These are phyloP conservation scores for Trichoderma sp. DNA, from an alignment of 2,329 filamentous ascomycete species.

Conservation along the genomic window DNA sequence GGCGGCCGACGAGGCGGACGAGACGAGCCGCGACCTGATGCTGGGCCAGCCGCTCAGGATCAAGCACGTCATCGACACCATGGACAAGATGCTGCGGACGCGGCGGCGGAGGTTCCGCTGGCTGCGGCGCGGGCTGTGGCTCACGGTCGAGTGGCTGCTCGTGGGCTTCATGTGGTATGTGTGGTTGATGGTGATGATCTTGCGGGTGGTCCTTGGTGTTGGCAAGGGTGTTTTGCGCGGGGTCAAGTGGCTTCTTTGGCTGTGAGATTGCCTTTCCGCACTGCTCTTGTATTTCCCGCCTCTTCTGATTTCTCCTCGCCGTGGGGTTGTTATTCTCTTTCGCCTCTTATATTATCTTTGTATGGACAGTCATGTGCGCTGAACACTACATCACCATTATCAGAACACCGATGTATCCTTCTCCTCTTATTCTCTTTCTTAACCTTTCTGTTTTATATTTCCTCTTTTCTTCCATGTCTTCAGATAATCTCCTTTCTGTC, in stretches of 20 bases:
- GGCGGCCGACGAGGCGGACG: conserved; percentile 77
- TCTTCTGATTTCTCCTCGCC: background rate
- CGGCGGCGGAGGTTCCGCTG: conserved; percentile 70
- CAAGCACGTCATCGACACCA: conserved; percentile 76
- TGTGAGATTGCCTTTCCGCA: conserved; percentile 46
- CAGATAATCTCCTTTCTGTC: too few relatives aligned
- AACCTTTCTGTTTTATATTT: too few relatives aligned
- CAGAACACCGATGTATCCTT: too few relatives aligned
- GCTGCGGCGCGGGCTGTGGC: conserved; percentile 75
- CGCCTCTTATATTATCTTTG: too few relatives aligned
- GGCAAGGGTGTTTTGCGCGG: conserved; percentile 61
- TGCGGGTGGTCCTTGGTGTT: conserved; percentile 65
- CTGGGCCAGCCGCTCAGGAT: conserved; percentile 76
- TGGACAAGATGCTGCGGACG: conserved; percentile 74
- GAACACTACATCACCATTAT: too few relatives aligned
- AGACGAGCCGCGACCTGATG: conserved; percentile 73
- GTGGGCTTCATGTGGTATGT: conserved; percentile 92
- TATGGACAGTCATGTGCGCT: too few relatives aligned
- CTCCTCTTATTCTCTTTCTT: too few relatives aligned
- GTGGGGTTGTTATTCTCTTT: too few relatives aligned
- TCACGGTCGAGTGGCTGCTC: conserved; percentile 82
- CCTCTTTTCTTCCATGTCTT: too few relatives aligned
- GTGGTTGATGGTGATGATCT: conserved; percentile 83
- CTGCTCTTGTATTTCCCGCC: background rate
- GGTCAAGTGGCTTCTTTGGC: conserved; percentile 82